Percentiles rank a stretch among this genome's conserved stretches.
Conservation (phyloP, 1,284 basidiomycete species). For the Sanguinoderma infundibulare region DNA sequence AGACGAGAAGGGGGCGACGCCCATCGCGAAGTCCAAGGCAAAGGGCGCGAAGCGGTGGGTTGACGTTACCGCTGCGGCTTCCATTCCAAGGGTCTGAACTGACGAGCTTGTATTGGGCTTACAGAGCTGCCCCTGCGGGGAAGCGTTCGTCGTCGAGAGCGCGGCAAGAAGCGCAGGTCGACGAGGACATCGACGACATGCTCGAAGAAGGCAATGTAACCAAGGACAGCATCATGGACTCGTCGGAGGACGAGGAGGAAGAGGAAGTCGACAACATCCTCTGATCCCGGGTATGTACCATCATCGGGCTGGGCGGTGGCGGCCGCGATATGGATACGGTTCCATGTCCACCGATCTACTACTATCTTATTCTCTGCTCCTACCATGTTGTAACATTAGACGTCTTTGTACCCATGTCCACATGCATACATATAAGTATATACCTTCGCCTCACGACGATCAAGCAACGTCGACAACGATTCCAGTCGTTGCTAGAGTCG, state of each 20-base stretch:
- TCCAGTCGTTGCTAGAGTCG: conserved; percentile 4
- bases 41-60: conserved; percentile 14
- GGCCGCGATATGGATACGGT: background rate
- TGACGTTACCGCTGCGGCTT: background rate
- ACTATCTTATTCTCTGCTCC: conserved; percentile 13
- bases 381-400: conserved; percentile 16
- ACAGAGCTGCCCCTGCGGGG: conserved; percentile 7
- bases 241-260: conserved; percentile 32
- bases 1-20: conserved; percentile 37
- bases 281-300: background rate
- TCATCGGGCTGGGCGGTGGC: background rate
- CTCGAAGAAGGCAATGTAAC: conserved; percentile 23
- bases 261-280: conserved; percentile 34
- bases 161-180: conserved; percentile 19
- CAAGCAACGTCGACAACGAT: conserved; percentile 10
- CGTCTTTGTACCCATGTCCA: conserved; percentile 10
- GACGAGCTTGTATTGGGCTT: background rate
- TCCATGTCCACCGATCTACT: conserved; percentile 3
- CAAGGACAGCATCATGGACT: conserved; percentile 35
- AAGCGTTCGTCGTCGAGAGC: conserved; percentile 2
- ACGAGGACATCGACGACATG: conserved; percentile 27
- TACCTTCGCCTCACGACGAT: background rate
- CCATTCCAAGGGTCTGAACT: background rate
- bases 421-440: background rate
- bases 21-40: conserved; percentile 28